Conservation (phyloP, 148 eudicot genomes). For the Dianthus caryophyllus region DNA sequence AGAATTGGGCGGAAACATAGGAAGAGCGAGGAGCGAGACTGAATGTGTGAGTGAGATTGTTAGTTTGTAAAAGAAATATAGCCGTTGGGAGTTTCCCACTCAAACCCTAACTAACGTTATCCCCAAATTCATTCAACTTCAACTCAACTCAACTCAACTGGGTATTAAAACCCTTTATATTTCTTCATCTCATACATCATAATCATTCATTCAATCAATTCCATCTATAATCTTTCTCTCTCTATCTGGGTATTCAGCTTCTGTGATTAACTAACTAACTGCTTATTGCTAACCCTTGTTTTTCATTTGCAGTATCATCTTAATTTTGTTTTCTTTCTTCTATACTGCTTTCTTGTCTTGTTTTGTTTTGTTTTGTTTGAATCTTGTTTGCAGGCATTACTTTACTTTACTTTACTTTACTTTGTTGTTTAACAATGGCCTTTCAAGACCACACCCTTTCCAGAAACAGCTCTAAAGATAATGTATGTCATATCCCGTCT, state of each 20-base stretch:
- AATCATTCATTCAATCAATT: background rate
- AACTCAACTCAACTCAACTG: too few relatives aligned
- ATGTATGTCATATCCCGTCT: constrained; percentile 32
- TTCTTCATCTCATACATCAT: constrained; percentile 1
- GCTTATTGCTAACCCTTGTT: too few relatives aligned
- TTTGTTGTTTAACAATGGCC: constrained; percentile 3
- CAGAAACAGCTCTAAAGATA: constrained; percentile 58
- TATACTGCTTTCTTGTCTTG: constrained; percentile 4
- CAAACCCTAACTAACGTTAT: constrained; percentile 10
- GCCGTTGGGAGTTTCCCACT: constrained; percentile 26
- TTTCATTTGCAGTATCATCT: background rate
- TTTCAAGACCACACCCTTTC: constrained; percentile 51
- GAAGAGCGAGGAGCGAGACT: too few relatives aligned
- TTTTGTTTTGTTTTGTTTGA: background rate
- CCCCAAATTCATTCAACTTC: background rate
- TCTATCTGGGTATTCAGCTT: background rate
- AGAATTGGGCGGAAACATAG: too few relatives aligned
- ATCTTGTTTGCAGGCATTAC: constrained; percentile 13
- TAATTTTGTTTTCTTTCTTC: background rate
- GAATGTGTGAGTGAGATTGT: too few relatives aligned
- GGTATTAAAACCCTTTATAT: constrained; percentile 2
- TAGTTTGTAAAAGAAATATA: constrained; percentile 18
- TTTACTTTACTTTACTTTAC: background rate
- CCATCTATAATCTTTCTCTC: background rate
- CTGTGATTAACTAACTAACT: too few relatives aligned